phyloP scores from a whole-genome alignment of 1,139 yeast species.

The Zygosaccharomyces pseudobailii region DNA sequence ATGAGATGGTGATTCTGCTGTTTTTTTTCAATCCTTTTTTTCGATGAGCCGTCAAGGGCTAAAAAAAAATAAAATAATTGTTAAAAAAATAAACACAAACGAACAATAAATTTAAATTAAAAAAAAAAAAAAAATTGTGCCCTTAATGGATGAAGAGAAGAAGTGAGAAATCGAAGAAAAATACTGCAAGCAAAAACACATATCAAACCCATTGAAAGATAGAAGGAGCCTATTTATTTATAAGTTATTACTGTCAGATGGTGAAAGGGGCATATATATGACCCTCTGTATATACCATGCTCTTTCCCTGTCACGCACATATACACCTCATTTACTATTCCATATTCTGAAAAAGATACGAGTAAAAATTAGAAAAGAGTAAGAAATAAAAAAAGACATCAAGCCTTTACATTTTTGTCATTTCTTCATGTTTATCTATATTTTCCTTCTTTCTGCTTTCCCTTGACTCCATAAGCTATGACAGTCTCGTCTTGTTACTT shows the following conservation, averaged over 20 bases:
- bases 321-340: slow-evolving; percentile 7
- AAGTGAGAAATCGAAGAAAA: too few species aligned
- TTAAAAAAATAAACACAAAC: background rate
- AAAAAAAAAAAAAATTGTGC: too few species aligned
- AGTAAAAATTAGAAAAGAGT: background rate
- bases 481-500: slow-evolving; percentile 8
- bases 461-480: background rate
- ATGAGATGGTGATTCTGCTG: slow-evolving; percentile 55
- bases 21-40: too few species aligned
- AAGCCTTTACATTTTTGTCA: background rate
- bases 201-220: background rate
- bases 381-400: background rate
- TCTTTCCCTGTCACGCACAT: slow-evolving; percentile 9
- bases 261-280: slow-evolving; percentile 4
- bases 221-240: slow-evolving; percentile 4
- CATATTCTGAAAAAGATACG: slow-evolving; percentile 10
- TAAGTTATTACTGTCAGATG: slow-evolving; percentile 4
- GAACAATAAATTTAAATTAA: background rate
- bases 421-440: too few species aligned
- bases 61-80: background rate
- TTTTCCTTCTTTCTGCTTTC: background rate
- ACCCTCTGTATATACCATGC: slow-evolving; percentile 11
- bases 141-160: background rate
- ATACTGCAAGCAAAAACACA: background rate
- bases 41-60: background rate